Base-by-base conservation (phyloP, 2,329 filamentous ascomycete genomes). In the Septoria petroselini region DNA sequence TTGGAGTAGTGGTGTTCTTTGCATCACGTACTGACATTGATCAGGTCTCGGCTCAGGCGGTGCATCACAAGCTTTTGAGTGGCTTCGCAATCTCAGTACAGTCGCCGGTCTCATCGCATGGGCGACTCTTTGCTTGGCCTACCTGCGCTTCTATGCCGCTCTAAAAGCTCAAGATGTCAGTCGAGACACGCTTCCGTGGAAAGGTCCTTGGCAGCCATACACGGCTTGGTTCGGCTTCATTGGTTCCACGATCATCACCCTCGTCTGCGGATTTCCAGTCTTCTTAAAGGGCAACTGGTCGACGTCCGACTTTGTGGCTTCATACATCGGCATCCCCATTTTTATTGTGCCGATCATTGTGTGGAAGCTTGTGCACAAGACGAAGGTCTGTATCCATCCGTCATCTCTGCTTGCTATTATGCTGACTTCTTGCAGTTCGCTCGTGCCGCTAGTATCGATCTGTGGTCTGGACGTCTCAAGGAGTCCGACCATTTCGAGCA, bases 101-200 rank as follows among this genome's bases (percentile, higher is more conserved):
- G 55, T 61, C 4, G 58, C 58, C 11, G 59, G 58, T 15, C 23
- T 62, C 5, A 53, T 61, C 21, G 55, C 58, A 6, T 62, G 60
- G 60, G 54, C 50, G 18, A 61, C 58, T 34, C 37, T 64, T 52
- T 73, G 69, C 56, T 52, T 73, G 23, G 70, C 71, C 27, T 76
- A 76, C 55, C 69, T 78, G 54, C 70, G 70, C 41, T 75, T 75
- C 60, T 68, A 72, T 53, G 58, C 62, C 6, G 74, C 72, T 3
- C 64, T 74, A 38, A 64, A 64, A 18, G 65, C 61, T 1, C 73
- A 75, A 42, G 67, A 67, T 3, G 60, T 71, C 35, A 60, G 66
- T 40, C 58, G 65, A 14, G 56, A 62, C 35, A 61, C 66, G 4
- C 62, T 75, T 1, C 57, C 58, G 14, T 59, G 53, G 41, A 41